Evolutionary conservation across 2,329 filamentous ascomycete genomes (phyloP).

Genomic region (Fusarium albidum): DNA sequence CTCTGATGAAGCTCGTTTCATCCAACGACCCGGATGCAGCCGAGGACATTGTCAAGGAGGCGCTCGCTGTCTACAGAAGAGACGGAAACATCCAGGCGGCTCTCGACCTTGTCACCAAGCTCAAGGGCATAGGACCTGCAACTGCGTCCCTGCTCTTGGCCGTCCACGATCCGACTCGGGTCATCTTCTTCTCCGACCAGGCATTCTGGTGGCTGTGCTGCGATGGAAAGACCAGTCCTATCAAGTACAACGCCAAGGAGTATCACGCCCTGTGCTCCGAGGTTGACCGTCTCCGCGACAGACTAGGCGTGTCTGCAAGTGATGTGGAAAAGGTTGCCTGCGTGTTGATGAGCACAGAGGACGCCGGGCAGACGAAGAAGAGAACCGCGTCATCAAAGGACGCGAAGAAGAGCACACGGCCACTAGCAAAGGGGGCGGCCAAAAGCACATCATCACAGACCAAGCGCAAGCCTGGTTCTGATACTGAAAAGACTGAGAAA

Average conservation of each 20-base stretch:
- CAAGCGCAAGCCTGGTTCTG: constrained; percentile 35
- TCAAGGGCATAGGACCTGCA: constrained; percentile 82
- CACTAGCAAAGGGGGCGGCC: constrained; percentile 15
- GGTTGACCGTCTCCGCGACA: constrained; percentile 52
- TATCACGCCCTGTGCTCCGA: constrained; percentile 64
- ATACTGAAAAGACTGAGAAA: constrained; percentile 17
- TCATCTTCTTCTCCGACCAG: constrained; percentile 84
- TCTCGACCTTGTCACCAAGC: constrained; percentile 61
- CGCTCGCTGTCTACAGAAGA: constrained; percentile 56
- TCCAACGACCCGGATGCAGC: constrained; percentile 65
- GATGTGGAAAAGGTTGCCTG: constrained; percentile 77
- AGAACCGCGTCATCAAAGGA: not conserved
- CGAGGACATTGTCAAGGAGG: constrained; percentile 58
- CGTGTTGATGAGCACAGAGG: constrained; percentile 63
- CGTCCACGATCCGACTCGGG: constrained; percentile 64
- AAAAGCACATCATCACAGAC: constrained; percentile 13
- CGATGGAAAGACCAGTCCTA: constrained; percentile 56
- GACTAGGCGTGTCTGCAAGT: constrained; percentile 64
- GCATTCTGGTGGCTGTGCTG: constrained; percentile 76
- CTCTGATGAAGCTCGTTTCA: constrained; percentile 66
- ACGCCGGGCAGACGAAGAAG: not conserved
- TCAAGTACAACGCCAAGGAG: constrained; percentile 77
- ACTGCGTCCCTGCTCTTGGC: constrained; percentile 79
- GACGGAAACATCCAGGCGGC: constrained; percentile 52
- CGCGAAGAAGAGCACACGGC: not conserved